Evolutionary conservation across 2,329 filamentous ascomycete genomes (phyloP).

Genomic region (Neobulgaria alba): DNA sequence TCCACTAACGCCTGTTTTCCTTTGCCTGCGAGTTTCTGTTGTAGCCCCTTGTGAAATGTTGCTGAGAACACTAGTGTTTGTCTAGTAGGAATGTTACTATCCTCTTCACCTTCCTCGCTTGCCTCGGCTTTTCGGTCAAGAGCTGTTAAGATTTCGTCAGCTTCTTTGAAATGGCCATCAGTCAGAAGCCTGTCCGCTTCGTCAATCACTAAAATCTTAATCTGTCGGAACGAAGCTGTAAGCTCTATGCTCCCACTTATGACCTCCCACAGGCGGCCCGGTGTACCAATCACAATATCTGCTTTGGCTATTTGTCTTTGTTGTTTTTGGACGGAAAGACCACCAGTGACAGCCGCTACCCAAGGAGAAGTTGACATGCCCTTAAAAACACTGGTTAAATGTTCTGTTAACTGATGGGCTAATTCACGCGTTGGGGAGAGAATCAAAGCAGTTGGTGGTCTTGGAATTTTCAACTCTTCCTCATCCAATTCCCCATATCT

Average conservation of each 20-base stretch:
- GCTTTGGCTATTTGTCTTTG: slow-evolving; percentile 74
- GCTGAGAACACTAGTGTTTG: slow-evolving; percentile 96
- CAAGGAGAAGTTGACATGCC: slow-evolving; percentile 53
- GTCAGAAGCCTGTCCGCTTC: slow-evolving; percentile 89
- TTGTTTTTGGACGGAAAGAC: slow-evolving; percentile 90
- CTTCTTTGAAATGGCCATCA: slow-evolving; percentile 91
- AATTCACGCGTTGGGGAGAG: slow-evolving; percentile 88
- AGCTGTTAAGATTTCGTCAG: slow-evolving; percentile 75
- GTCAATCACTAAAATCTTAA: slow-evolving; percentile 81
- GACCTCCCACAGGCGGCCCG: slow-evolving; percentile 90
- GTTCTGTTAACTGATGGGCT: slow-evolving; percentile 81
- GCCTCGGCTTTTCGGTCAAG: slow-evolving; percentile 57
- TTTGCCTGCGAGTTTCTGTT: slow-evolving; percentile 83
- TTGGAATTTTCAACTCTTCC: slow-evolving; percentile 29
- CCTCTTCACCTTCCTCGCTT: slow-evolving; percentile 38
- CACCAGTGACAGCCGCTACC: slow-evolving; percentile 85
- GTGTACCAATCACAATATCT: slow-evolving; percentile 89
- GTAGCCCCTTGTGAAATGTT: slow-evolving; percentile 84
- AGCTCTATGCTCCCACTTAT: slow-evolving; percentile 67
- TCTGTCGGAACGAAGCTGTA: slow-evolving; percentile 59
- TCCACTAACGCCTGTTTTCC: slow-evolving; percentile 50
- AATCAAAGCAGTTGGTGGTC: slow-evolving; percentile 64
- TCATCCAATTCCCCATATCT: slow-evolving; percentile 34
- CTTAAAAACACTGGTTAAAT: slow-evolving; percentile 67
- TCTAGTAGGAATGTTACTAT: slow-evolving; percentile 40